Percentiles rank a stretch among this genome's conserved stretches.
Conservation (phyloP, 2,329 filamentous ascomycete genomes). For the Phialophora expanda region DNA sequence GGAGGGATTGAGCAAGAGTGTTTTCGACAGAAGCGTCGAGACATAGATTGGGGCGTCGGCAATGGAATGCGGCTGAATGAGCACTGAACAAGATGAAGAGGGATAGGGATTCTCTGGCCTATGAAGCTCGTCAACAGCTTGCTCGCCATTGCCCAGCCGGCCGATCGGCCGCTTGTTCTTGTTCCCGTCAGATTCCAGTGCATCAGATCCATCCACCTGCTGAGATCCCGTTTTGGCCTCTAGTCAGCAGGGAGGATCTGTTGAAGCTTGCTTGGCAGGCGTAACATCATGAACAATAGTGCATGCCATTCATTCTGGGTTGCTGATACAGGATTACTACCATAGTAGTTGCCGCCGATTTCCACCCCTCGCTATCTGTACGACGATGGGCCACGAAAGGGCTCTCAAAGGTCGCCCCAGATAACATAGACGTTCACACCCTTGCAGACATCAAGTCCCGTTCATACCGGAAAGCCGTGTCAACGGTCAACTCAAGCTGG, state of each 20-base stretch:
- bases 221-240: neutral
- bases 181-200: neutral
- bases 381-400: too few species aligned
- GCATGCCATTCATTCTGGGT: neutral
- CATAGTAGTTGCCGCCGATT: neutral
- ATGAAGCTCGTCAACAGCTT: neutral
- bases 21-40: neutral
- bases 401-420: too few species aligned
- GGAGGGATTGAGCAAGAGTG: neutral
- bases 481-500: neutral
- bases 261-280: neutral
- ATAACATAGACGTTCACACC: neutral
- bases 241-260: neutral
- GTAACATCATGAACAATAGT: neutral
- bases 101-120: neutral
- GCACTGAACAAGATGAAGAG: neutral
- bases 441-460: neutral
- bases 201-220: neutral
- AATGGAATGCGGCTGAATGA: neutral
- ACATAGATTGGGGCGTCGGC: neutral
- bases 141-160: neutral
- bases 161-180: neutral
- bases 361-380: neutral
- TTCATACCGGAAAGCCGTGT: neutral
- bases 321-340: neutral